phyloP scores from a whole-genome alignment of 2,329 filamentous ascomycete genomes.

The Acrodontium crateriforme region DNA sequence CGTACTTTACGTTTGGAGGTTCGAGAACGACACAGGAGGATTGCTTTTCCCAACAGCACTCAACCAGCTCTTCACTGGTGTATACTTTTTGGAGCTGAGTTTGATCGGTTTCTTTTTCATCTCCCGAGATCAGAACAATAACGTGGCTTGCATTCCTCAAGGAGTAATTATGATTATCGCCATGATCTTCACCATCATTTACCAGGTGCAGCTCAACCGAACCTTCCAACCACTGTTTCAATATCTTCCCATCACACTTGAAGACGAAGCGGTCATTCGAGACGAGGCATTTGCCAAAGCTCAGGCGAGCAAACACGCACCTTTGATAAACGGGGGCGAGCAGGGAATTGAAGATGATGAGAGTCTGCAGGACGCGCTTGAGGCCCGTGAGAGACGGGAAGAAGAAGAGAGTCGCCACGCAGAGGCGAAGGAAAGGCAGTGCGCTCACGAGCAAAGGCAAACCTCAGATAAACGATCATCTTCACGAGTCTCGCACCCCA shows the following conservation, averaged over 20 bases:
- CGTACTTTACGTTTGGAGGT: slow-evolving; percentile 86
- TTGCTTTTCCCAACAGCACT: slow-evolving; percentile 83
- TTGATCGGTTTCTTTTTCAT: slow-evolving; percentile 85
- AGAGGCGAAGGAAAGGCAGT: slow-evolving; percentile 31
- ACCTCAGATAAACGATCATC: too few species aligned
- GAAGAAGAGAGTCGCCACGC: slow-evolving; percentile 18
- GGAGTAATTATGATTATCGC: slow-evolving; percentile 74
- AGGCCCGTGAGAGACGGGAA: slow-evolving; percentile 26
- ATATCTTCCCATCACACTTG: slow-evolving; percentile 85
- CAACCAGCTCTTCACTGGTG: slow-evolving; percentile 86
- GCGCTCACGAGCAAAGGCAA: slow-evolving; percentile 6
- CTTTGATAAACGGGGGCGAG: slow-evolving; percentile 12
- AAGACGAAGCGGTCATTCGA: slow-evolving; percentile 84
- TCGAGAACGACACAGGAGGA: slow-evolving; percentile 81
- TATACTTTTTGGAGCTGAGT: slow-evolving; percentile 90
- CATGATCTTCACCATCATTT: slow-evolving; percentile 55
- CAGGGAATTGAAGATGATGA: slow-evolving; percentile 18
- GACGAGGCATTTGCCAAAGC: slow-evolving; percentile 78
- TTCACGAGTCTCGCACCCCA: too few species aligned
- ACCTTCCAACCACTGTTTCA: slow-evolving; percentile 76
- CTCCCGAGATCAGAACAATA: slow-evolving; percentile 39
- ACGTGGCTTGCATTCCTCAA: slow-evolving; percentile 54
- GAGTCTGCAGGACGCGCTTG: slow-evolving; percentile 29
- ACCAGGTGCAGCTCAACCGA: slow-evolving; percentile 66
- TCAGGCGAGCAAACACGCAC: slow-evolving; percentile 27